A percentile compares a stretch with the other conserved stretches of the same genome.
Evolutionary conservation across 805 yeast genomes (phyloP).

Genomic region (Ogataea parapolymorpha): DNA sequence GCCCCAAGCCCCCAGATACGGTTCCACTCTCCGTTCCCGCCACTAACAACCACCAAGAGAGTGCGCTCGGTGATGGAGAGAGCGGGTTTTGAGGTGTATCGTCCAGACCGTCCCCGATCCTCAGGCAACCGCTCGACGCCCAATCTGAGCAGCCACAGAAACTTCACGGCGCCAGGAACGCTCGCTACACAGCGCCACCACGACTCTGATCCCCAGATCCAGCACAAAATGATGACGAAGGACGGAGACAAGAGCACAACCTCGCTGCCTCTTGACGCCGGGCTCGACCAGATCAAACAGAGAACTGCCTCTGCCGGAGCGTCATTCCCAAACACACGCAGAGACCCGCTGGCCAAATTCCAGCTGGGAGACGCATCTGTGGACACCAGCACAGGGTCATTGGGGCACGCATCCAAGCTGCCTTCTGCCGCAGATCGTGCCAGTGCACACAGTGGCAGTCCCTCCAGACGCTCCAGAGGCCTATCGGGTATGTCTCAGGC

Average conservation of each 20-base stretch:
- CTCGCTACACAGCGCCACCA: slow-evolving; percentile 7
- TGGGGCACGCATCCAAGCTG: neutral
- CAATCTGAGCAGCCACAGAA: slow-evolving; percentile 12
- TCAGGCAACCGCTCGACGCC: slow-evolving; percentile 13
- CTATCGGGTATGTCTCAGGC: neutral
- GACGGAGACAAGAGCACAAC: neutral
- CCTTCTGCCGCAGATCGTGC: neutral
- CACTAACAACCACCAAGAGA: slow-evolving; percentile 57
- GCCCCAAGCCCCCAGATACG: slow-evolving; percentile 31
- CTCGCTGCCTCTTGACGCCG: slow-evolving; percentile 6
- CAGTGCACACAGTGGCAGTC: neutral
- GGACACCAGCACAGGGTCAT: slow-evolving; percentile 7
- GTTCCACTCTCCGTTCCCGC: slow-evolving; percentile 62
- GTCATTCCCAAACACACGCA: neutral
- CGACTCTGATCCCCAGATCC: slow-evolving; percentile 17
- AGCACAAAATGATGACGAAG: neutral
- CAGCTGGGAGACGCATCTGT: slow-evolving; percentile 6
- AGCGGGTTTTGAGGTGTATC: slow-evolving; percentile 72
- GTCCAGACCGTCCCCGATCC: slow-evolving; percentile 21
- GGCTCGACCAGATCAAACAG: neutral
- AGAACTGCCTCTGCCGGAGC: slow-evolving; percentile 2
- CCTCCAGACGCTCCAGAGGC: slow-evolving; percentile 1
- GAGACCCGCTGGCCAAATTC: slow-evolving; percentile 4
- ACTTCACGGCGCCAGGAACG: slow-evolving; percentile 23
- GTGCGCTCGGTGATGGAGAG: slow-evolving; percentile 73